Percentiles rank a stretch among this genome's conserved stretches.
These are phyloP conservation scores for Agaricus subrufescens DNA, from an alignment of 768 basidiomycete species.

Conservation along the genomic window DNA sequence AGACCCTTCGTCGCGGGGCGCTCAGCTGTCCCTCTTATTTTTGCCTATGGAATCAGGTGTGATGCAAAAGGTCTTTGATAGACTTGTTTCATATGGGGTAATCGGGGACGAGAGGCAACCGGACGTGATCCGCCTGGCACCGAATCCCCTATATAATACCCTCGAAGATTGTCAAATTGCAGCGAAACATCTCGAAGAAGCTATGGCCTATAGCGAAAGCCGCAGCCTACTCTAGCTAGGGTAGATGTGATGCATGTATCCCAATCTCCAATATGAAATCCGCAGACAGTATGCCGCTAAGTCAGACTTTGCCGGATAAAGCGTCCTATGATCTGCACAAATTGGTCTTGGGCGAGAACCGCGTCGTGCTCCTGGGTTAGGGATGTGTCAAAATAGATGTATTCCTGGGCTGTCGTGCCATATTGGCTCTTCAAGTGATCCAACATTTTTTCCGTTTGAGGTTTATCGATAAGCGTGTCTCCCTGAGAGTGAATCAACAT, in stretches of 20 bases:
- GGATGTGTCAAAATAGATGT: conserved; percentile 30
- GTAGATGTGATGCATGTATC: too few relatives aligned
- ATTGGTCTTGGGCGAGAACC: conserved; percentile 38
- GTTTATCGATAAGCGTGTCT: conserved; percentile 60
- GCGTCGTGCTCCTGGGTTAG: conserved; percentile 52
- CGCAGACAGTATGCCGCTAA: neutral
- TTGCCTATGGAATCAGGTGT: conserved; percentile 52
- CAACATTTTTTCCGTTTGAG: conserved; percentile 60
- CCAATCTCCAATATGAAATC: too few relatives aligned
- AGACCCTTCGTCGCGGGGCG: conserved; percentile 64
- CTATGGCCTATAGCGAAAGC: conserved; percentile 22
- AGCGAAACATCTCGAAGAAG: conserved; percentile 59
- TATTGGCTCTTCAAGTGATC: conserved; percentile 42
- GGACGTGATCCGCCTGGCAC: conserved; percentile 87
- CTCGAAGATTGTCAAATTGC: conserved; percentile 72
- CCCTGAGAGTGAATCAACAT: conserved; percentile 70
- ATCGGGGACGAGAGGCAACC: conserved; percentile 91
- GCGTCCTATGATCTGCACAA: conserved; percentile 37
- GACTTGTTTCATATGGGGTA: conserved; percentile 65
- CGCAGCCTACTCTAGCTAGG: too few relatives aligned
- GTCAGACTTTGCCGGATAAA: conserved; percentile 26
- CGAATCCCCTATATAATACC: conserved; percentile 84
- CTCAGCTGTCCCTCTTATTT: conserved; percentile 85
- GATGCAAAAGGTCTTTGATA: conserved; percentile 69
- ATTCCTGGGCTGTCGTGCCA: conserved; percentile 18